A percentile compares a stretch with the other conserved stretches of the same genome.
phyloP scores from a whole-genome alignment of 2,329 filamentous ascomycete species.

The Bipolaris victoriae region DNA sequence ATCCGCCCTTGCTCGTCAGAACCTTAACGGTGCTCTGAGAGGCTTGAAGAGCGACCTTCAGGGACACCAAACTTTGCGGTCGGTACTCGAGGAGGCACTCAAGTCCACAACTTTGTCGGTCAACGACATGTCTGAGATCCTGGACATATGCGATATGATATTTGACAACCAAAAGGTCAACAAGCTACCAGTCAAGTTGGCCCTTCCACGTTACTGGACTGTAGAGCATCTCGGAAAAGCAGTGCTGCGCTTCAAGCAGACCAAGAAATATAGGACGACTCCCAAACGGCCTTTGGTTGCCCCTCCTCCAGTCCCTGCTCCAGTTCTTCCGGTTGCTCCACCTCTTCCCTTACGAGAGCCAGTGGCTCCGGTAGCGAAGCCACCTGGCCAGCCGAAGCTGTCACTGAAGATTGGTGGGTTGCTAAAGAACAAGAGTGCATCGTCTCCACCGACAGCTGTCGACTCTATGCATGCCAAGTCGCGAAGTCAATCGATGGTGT shows the following conservation, averaged over 20 bases:
- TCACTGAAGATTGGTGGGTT: slow-evolving; percentile 32
- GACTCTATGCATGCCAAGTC: slow-evolving; percentile 15
- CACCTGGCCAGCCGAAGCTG: slow-evolving; percentile 20
- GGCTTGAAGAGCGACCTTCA: slow-evolving; percentile 62
- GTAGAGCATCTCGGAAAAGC: slow-evolving; percentile 60
- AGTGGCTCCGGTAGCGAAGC: slow-evolving; percentile 10
- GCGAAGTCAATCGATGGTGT: slow-evolving; percentile 20
- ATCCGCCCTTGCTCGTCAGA: slow-evolving; percentile 61
- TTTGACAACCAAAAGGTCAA: slow-evolving; percentile 58
- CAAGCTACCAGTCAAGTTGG: slow-evolving; percentile 57
- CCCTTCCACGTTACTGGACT: slow-evolving; percentile 64
- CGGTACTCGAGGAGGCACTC: slow-evolving; percentile 63
- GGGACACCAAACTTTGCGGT: slow-evolving; percentile 56
- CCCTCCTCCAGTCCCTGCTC: not conserved
- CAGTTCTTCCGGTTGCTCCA: slow-evolving; percentile 12
- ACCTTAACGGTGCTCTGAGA: slow-evolving; percentile 63
- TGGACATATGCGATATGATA: slow-evolving; percentile 63
- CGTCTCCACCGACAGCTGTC: slow-evolving; percentile 23
- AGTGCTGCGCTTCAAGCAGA: slow-evolving; percentile 39
- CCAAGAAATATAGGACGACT: slow-evolving; percentile 29
- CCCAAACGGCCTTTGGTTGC: slow-evolving; percentile 15
- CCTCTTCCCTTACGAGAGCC: slow-evolving; percentile 15
- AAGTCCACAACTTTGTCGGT: slow-evolving; percentile 57
- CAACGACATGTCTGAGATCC: slow-evolving; percentile 61
- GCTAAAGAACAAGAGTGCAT: slow-evolving; percentile 17